Conservation (phyloP, 257 asterid species). For the Asclepias syriaca region DNA sequence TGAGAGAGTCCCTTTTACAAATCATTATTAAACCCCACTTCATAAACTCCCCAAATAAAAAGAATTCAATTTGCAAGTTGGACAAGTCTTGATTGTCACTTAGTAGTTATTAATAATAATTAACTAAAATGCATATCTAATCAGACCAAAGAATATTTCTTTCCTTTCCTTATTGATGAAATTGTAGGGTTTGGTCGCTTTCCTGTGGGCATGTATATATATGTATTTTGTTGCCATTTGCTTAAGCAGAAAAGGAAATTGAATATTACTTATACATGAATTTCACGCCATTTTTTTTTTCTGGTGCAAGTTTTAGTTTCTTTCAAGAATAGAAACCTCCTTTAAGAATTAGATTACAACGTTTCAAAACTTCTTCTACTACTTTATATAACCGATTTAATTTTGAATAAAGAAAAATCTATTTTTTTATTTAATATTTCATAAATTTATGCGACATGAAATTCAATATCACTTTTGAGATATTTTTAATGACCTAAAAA, state of each 20-base stretch:
- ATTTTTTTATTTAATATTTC: no score
- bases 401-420: no score
- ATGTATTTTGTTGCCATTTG: not conserved
- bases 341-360: no score
- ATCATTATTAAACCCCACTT: not conserved
- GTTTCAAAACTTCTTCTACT: no score
- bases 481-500: no score
- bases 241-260: not conserved
- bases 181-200: constrained; percentile 3
- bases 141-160: no score
- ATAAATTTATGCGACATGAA: no score
- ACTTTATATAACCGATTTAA: no score
- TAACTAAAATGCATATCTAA: no score
- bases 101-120: not conserved
- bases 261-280: not conserved
- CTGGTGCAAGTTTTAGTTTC: no score
- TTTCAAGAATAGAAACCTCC: constrained; percentile 8
- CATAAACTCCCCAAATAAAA: no score
- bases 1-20: not conserved
- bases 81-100: not conserved
- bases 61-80: not conserved
- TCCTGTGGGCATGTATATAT: not conserved
- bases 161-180: not conserved
- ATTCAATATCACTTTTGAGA: no score
- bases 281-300: not conserved